phyloP scores from a whole-genome alignment of 441 rosid species.

The Hura crepitans region DNA sequence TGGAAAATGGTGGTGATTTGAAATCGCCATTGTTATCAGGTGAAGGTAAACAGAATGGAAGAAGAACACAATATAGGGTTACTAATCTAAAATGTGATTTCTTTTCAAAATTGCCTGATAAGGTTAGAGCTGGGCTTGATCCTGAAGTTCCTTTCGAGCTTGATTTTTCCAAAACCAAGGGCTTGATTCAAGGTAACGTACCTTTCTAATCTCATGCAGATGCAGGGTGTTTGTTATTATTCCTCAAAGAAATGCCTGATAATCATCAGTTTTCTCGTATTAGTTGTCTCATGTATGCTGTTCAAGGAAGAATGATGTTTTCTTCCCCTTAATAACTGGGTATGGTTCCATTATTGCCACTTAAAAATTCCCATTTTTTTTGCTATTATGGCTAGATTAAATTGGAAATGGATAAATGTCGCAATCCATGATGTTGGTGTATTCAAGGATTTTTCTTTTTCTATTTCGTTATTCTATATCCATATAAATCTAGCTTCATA shows the following conservation, averaged over 20 bases:
- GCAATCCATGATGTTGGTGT: too few species aligned
- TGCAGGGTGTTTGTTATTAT: background rate
- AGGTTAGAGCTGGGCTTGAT: constrained; percentile 52
- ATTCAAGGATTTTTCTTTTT: too few species aligned
- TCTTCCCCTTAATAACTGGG: too few species aligned
- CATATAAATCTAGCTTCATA: too few species aligned
- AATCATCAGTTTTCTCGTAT: too few species aligned
- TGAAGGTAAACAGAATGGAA: constrained; percentile 7
- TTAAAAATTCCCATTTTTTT: background rate
- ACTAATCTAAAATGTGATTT: constrained; percentile 42
- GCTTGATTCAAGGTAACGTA: constrained; percentile 45
- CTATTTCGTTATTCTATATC: too few species aligned
- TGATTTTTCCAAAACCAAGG: constrained; percentile 42
- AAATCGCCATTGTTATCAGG: constrained; percentile 29
- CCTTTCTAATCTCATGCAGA: background rate
- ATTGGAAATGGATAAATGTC: too few species aligned
- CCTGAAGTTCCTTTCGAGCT: constrained; percentile 40
- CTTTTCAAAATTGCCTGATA: constrained; percentile 51
- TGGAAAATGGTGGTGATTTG: constrained; percentile 12
- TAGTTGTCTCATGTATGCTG: too few species aligned
- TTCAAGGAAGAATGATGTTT: too few species aligned
- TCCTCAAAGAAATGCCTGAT: background rate
- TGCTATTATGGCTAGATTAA: too few species aligned
- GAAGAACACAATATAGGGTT: constrained; percentile 33
- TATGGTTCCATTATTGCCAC: too few species aligned